These are phyloP conservation scores for Pichia sp. DNA, from an alignment of 1,139 yeast genomes.

Conservation along the genomic window DNA sequence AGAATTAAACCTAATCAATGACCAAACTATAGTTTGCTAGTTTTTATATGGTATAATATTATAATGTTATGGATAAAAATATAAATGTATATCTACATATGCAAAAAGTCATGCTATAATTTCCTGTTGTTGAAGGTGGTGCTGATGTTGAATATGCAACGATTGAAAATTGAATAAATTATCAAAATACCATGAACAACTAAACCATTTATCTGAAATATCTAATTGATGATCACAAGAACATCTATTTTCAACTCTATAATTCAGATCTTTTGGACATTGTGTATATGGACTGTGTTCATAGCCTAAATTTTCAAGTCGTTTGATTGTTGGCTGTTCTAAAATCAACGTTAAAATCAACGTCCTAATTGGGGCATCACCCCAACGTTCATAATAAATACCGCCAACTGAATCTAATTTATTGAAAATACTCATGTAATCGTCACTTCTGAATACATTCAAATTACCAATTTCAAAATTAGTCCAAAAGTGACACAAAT, in stretches of 20 bases:
- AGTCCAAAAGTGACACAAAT: constrained; percentile 67
- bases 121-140: not conserved
- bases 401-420: constrained; percentile 49
- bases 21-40: too few species aligned
- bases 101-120: not conserved
- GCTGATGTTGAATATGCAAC: not conserved
- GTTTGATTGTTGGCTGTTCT: constrained; percentile 42
- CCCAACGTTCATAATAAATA: constrained; percentile 64
- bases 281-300: constrained; percentile 52
- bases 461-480: constrained; percentile 61
- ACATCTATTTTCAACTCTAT: constrained; percentile 42
- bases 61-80: not conserved
- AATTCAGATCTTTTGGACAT: constrained; percentile 47
- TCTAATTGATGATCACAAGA: constrained; percentile 46
- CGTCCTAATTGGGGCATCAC: constrained; percentile 64
- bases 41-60: too few species aligned
- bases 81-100: not conserved
- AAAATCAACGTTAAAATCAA: constrained; percentile 48
- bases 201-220: constrained; percentile 45
- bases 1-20: too few species aligned
- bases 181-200: constrained; percentile 34
- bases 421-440: constrained; percentile 39
- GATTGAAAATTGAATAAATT: not conserved
- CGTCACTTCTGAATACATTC: constrained; percentile 46
- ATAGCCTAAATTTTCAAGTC: constrained; percentile 53